Evolutionary conservation across 2,329 filamentous ascomycete genomes (phyloP).

Genomic region (Aureobasidium sp.): DNA sequence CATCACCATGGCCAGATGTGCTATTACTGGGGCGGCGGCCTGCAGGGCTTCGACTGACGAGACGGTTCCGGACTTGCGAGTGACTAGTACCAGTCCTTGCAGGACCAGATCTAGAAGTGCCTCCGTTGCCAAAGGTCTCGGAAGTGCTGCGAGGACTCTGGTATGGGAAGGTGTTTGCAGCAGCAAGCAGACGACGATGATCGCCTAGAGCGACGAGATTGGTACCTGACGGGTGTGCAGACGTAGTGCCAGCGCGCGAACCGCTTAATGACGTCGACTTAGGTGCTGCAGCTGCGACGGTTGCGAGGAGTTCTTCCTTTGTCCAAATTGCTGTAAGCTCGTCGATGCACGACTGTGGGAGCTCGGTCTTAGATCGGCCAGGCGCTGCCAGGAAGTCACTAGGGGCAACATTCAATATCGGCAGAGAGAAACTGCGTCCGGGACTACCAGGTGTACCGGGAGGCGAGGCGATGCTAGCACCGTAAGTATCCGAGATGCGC

Average conservation of each 20-base stretch:
- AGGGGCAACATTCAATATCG: constrained; percentile 46
- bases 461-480: constrained; percentile 54
- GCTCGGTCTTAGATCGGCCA: constrained; percentile 40
- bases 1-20: constrained; percentile 14
- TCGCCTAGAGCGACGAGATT: constrained; percentile 17
- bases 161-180: constrained; percentile 17
- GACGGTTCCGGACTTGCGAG: constrained; percentile 3
- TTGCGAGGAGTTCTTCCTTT: constrained; percentile 63
- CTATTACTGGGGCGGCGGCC: constrained; percentile 35
- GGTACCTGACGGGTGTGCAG: constrained; percentile 36
- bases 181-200: constrained; percentile 22
- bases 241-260: constrained; percentile 43
- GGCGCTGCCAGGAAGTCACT: constrained; percentile 20
- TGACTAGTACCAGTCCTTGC: constrained; percentile 6
- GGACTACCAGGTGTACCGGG: constrained; percentile 46
- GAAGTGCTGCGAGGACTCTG: constrained; percentile 14
- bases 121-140: not conserved
- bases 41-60: not conserved
- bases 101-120: not conserved
- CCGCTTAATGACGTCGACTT: constrained; percentile 70
- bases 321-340: constrained; percentile 76
- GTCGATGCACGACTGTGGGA: constrained; percentile 63
- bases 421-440: constrained; percentile 55
- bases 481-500: constrained; percentile 65
- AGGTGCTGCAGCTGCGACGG: constrained; percentile 58